Base-by-base conservation (phyloP, 2,329 filamentous ascomycete species). In the Stachybotrys chlorohalonatus region DNA sequence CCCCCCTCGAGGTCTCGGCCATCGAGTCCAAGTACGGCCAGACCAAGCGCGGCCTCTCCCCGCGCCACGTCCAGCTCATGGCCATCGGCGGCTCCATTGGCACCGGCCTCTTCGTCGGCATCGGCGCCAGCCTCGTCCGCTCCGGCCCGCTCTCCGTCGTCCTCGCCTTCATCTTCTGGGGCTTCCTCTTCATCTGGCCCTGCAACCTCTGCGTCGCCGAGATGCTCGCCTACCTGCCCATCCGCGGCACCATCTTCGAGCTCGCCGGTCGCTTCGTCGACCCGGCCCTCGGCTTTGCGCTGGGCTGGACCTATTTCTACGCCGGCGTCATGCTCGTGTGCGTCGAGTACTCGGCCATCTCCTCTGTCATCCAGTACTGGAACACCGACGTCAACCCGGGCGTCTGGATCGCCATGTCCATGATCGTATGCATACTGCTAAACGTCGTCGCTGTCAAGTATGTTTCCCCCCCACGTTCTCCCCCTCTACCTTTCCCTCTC, bases 1-100 rank as follows among this genome's bases (percentile, higher is more conserved):
- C 7, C 4, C 46, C 17, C 46, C 8, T 24, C 46, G 46, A 47
- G 6, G 16, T 24, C 9, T n/a, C 46, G 9, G 46, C 17, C 46
- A 47, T 47, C 46, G 46, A 47, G 8, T 47, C 46, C 46, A 47
- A 47, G 46, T 47, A 47, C 46, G 46, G 46, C 15, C 46, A 24
- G 15, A 47, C 46, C 46, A n/a, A 73, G 15, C 77, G 82, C 7
- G 75, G 77, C 47, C 71, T 84, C 9, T 79, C 78, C 2, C 61
- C 78, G 13, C 76, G 81, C 24, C 82, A 85, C 63, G 78, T 84
- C n/a, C 81, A 85, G 67, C 84, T 85, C 80, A 82, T 85, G 55
- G 83, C 82, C 49, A 78, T 81, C 50, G 77, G 76, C 30, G 78
- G 78, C 45, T 80, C 77, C 9, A 81, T 81, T 49, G 78, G 79